Percentiles rank a stretch among this genome's conserved stretches.
Conservation (phyloP, 1,284 basidiomycete species). For the Fomitopsis betulina region DNA sequence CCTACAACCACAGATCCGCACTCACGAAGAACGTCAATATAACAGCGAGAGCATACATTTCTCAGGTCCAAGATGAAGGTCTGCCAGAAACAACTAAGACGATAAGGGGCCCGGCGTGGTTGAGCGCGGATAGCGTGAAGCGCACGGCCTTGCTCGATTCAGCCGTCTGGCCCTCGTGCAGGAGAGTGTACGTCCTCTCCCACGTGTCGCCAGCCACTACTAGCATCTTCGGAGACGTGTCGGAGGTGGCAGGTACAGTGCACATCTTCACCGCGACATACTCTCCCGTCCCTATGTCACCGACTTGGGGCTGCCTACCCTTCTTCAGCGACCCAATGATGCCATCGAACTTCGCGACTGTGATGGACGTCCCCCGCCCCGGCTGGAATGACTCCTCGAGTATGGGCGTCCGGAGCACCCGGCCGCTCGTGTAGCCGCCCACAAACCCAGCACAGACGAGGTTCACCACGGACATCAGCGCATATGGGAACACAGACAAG, state of each 20-base stretch:
- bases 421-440: slow-evolving; percentile 1
- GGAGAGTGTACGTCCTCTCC: neutral
- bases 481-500: slow-evolving; percentile 6
- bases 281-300: neutral
- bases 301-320: neutral
- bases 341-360: neutral
- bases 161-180: neutral
- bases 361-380: neutral
- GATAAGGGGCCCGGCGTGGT: too few relatives aligned
- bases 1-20: too few relatives aligned
- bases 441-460: neutral
- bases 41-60: too few relatives aligned
- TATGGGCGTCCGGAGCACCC: slow-evolving; percentile 5
- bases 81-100: too few relatives aligned
- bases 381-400: slow-evolving; percentile 1
- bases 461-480: slow-evolving; percentile 6
- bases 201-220: neutral
- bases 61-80: too few relatives aligned
- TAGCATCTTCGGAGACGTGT: neutral
- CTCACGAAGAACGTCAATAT: too few relatives aligned
- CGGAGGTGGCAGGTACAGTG: neutral
- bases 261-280: neutral
- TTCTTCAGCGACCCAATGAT: neutral
- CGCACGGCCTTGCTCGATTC: neutral
- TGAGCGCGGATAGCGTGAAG: neutral